phyloP scores from a whole-genome alignment of 1,284 basidiomycete species.

The Gymnopus androsaceus region DNA sequence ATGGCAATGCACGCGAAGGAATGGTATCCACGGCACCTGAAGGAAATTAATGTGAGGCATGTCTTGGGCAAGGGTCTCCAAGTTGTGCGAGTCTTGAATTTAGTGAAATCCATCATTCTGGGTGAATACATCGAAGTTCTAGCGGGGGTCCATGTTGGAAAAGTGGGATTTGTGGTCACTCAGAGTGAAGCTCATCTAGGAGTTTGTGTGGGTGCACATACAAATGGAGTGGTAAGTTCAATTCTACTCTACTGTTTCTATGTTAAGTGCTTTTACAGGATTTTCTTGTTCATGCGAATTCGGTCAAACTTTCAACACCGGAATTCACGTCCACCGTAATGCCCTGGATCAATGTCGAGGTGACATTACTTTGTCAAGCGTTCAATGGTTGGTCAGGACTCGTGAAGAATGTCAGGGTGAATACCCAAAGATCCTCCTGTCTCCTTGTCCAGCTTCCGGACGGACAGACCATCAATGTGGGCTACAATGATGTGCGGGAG shows the following conservation, averaged over 20 bases:
- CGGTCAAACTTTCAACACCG: background rate
- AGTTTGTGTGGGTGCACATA: background rate
- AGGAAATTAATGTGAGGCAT: too few species aligned
- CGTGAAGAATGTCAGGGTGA: background rate
- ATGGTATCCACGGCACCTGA: too few species aligned
- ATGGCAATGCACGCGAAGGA: too few species aligned
- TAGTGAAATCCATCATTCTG: background rate
- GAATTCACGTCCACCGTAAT: background rate
- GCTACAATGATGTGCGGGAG: background rate
- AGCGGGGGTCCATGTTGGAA: background rate
- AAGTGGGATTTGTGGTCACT: background rate
- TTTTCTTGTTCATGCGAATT: constrained; percentile 2
- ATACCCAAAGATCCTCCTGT: background rate
- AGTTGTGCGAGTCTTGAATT: too few species aligned
- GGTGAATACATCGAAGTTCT: constrained; percentile 3
- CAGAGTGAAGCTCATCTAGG: background rate
- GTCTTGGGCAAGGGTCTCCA: too few species aligned
- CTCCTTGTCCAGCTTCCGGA: background rate
- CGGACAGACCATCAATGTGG: background rate
- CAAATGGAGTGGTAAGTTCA: background rate
- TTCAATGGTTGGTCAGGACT: background rate
- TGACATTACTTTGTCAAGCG: background rate
- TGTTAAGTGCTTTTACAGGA: background rate
- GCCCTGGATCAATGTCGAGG: background rate
- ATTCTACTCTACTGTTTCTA: background rate